Evolutionary conservation across 2,329 filamentous ascomycete species (phyloP), one percentile per base, ranked within the genome.

Genomic region (Macroventuria anomochaeta): DNA sequence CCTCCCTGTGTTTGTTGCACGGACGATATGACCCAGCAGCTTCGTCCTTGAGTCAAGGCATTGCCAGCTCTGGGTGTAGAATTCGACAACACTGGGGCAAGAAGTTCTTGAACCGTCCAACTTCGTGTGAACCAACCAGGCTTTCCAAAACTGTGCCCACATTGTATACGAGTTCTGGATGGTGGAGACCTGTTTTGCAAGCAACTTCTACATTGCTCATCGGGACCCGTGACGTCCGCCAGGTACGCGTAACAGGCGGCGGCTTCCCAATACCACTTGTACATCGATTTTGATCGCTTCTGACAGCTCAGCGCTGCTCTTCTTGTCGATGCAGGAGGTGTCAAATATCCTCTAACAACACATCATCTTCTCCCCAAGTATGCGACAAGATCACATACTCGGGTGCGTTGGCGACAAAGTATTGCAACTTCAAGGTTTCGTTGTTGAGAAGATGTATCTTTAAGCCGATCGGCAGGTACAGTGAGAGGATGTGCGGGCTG

Each of bases 261-360:
- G 1, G 41, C 41, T 11, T 44, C 31, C 12, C 15, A 36, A 8
- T 36, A 36, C 33, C 33, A 36, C 7, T 17, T 20, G 11, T 36
- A 36, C 33, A 34, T n/a, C n/a, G n/a, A n/a, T n/a, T n/a, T n/a
- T n/a, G n/a, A n/a, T n/a, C n/a, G n/a, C n/a, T n/a, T n/a, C 17
- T 3, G 33, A 26, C 8, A 44, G 12, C 10, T 44, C 41, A 1
- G 41, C 41, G 7, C 20, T 36, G 41, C 31, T 44, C 1, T n/a
- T 17, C 12, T 44, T 44, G 41, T 44, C 20, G 5, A 85, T 68
- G 0, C 86, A 68, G 59, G 86, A 46, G 7, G 42, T 46, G 11
- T 46, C 42, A 13, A 46, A 47, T 31, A 15, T 47, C 44, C 7
- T 39, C 44, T 10, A 47, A 47, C 1, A n/a, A 3, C 3, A 40